phyloP scores from a whole-genome alignment of 1,284 basidiomycete species.

The Waitea zeae region DNA sequence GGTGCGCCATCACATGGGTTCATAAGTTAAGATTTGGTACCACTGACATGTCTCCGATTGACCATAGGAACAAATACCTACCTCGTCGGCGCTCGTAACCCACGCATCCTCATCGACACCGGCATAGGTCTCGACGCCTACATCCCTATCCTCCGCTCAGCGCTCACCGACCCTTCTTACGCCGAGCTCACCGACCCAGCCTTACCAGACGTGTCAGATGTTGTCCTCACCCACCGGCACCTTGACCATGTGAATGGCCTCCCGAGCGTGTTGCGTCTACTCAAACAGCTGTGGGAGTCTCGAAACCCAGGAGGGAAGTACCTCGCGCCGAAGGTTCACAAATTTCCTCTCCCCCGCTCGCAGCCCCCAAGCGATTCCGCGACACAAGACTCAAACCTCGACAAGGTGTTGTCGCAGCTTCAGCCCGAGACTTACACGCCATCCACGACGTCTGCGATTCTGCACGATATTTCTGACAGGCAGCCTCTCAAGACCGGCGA shows the following conservation, averaged over 20 bases:
- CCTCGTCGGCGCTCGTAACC: conserved; percentile 53
- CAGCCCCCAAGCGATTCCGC: too few relatives aligned
- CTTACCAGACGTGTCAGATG: conserved; percentile 69
- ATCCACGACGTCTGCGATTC: conserved; percentile 15
- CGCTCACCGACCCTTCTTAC: conserved; percentile 22
- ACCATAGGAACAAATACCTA: conserved; percentile 92
- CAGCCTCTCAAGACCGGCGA: conserved; percentile 24
- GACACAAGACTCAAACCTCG: conserved; percentile 14
- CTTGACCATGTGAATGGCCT: conserved; percentile 76
- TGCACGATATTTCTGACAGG: conserved; percentile 39
- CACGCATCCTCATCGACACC: conserved; percentile 75
- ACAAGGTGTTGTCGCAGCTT: conserved; percentile 24
- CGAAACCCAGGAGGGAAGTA: conserved; percentile 25
- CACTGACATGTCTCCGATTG: background rate
- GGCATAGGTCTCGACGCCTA: conserved; percentile 69
- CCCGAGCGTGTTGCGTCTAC: conserved; percentile 48
- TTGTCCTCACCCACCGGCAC: conserved; percentile 87
- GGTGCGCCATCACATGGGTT: conserved; percentile 22
- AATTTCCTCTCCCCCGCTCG: conserved; percentile 36
- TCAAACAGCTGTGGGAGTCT: conserved; percentile 40
- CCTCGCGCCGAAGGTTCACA: conserved; percentile 53
- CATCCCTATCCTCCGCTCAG: conserved; percentile 44
- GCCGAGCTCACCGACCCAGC: conserved; percentile 18
- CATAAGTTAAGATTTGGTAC: background rate
- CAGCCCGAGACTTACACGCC: conserved; percentile 26